Evolutionary conservation across 768 basidiomycete species (phyloP).

Genomic region (Leucogyrophana mollusca): DNA sequence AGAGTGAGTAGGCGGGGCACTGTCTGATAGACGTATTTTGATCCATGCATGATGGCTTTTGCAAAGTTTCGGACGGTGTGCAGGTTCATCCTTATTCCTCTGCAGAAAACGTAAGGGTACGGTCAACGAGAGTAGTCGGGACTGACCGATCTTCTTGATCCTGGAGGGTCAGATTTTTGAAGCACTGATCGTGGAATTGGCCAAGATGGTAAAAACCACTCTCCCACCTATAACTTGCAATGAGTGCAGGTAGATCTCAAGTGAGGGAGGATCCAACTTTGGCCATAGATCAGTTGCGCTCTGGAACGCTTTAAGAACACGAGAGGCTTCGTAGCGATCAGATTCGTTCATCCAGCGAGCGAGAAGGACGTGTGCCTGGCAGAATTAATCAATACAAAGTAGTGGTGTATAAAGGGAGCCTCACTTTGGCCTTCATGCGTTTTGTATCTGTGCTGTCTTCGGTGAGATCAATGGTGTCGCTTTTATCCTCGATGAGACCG

Average conservation of each 20-base stretch:
- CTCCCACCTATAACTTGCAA: conserved; percentile 58
- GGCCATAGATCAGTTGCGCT: conserved; percentile 48
- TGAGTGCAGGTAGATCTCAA: background rate
- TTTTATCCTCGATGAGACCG: conserved; percentile 43
- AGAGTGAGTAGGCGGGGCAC: conserved; percentile 91
- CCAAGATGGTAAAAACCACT: conserved; percentile 85
- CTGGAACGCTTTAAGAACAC: conserved; percentile 59
- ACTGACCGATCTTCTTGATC: conserved; percentile 49
- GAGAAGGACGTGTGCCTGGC: conserved; percentile 72
- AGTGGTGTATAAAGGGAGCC: conserved; percentile 4
- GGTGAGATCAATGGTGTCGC: conserved; percentile 56
- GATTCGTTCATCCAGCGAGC: conserved; percentile 94
- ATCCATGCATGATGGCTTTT: conserved; percentile 74
- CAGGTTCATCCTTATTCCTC: conserved; percentile 62
- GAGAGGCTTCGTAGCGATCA: conserved; percentile 68
- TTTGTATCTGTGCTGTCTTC: conserved; percentile 49
- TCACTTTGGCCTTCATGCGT: conserved; percentile 70
- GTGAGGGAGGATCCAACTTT: conserved; percentile 35
- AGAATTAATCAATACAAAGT: background rate
- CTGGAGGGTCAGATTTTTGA: conserved; percentile 45
- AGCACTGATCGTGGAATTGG: conserved; percentile 82
- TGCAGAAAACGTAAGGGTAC: conserved; percentile 21
- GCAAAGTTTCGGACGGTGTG: conserved; percentile 67
- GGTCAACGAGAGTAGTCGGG: background rate
- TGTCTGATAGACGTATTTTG: conserved; percentile 95